Evolutionary conservation across 768 basidiomycete genomes (phyloP).

Genomic region (Kwoniella bestiolae): DNA sequence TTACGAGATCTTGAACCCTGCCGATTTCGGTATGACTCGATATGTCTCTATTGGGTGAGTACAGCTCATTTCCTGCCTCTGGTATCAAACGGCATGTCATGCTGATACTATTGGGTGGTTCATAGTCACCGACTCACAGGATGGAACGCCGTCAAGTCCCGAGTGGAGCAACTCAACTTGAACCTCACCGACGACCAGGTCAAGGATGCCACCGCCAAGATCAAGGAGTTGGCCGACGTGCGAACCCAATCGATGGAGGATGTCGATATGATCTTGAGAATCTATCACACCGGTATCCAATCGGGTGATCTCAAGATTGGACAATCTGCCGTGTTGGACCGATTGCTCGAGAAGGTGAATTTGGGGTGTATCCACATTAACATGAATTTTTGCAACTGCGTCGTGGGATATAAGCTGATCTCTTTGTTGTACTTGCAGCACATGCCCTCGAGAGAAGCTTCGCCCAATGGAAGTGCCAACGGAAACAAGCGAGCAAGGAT

Average conservation of each 20-base stretch:
- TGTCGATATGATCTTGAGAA: constrained; percentile 92
- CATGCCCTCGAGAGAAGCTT: constrained; percentile 50
- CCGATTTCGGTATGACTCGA: constrained; percentile 95
- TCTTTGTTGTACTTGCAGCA: constrained; percentile 26
- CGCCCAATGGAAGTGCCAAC: constrained; percentile 33
- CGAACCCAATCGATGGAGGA: constrained; percentile 99
- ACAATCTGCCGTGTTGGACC: constrained; percentile 88
- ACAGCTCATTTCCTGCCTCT: no score
- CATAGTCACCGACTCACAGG: constrained; percentile 88
- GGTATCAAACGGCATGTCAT: no score
- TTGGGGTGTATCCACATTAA: no score
- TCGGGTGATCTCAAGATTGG: constrained; percentile 90
- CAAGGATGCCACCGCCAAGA: constrained; percentile 96
- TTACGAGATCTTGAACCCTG: constrained; percentile 98
- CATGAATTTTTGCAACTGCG: no score
- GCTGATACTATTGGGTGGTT: no score
- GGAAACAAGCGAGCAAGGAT: constrained; percentile 37
- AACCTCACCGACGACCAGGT: constrained; percentile 88
- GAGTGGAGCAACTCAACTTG: constrained; percentile 94
- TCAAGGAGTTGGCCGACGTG: constrained; percentile 98
- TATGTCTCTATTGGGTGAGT: constrained; percentile 88
- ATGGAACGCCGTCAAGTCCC: constrained; percentile 99
- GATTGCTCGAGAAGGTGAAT: constrained; percentile 69
- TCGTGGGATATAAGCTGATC: not conserved
- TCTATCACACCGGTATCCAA: constrained; percentile 93